Evolutionary conservation across 164 flowering plant species (phyloP).

Genomic region (Stephania cephalantha): DNA sequence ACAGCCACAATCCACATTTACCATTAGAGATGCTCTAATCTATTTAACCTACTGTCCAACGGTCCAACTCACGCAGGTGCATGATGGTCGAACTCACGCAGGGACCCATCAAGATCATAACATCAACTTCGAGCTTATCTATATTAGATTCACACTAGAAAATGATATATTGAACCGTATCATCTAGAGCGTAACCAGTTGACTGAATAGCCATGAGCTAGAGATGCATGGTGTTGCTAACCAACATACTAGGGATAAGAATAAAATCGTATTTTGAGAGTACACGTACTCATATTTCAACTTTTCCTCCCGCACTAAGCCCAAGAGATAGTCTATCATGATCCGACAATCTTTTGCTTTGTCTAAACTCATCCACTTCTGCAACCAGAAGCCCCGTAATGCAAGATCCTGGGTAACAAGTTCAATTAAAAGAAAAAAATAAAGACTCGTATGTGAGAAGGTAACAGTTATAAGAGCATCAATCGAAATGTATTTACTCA

Average conservation of each 20-base stretch:
- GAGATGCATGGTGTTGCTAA: not conserved
- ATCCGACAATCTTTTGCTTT: conserved; percentile 59
- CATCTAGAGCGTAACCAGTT: no score
- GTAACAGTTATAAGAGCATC: no score
- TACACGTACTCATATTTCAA: conserved; percentile 75
- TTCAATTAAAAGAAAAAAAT: not conserved
- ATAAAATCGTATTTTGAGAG: not conserved
- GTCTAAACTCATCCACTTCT: conserved; percentile 67
- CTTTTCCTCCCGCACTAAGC: conserved; percentile 49
- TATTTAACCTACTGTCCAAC: no score
- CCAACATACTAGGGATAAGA: not conserved
- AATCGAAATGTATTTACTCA: no score
- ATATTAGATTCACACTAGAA: not conserved
- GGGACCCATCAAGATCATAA: no score
- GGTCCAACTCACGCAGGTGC: no score
- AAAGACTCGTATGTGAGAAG: no score
- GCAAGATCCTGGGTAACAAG: conserved; percentile 66
- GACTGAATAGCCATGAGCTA: no score
- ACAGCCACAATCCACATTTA: no score
- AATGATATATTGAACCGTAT: not conserved
- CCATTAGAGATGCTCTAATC: no score
- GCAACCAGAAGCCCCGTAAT: conserved; percentile 94
- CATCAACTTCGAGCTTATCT: no score
- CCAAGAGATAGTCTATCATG: conserved; percentile 80
- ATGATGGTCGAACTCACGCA: no score